Evolutionary conservation across 2,329 filamentous ascomycete genomes (phyloP), one percentile per base, ranked within the genome.

Genomic region (Aspergillus caelatus): DNA sequence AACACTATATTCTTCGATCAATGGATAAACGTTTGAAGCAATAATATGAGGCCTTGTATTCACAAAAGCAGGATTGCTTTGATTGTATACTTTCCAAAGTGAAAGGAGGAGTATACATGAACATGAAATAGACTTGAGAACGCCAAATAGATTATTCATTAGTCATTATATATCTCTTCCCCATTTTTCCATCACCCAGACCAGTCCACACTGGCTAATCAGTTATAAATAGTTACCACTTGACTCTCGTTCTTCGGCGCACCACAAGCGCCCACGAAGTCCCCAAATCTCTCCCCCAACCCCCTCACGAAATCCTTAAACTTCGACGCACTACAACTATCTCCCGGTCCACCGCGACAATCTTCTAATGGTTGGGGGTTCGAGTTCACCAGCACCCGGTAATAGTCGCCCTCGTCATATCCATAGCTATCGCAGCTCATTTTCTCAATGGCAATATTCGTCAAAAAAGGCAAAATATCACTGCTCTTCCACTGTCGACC

Each of bases 381-480:
- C 62, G 80, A 76, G 70, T 86, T 86, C 14, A 85, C 83, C 26
- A 86, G 68, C 0, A 85, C 80, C 19, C 84, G 75, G 69, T 83
- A 82, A 67, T 82, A 86, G 3, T 86, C 83, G 12, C 83, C 83
- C 11, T 84, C 81, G 1, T 81, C 74, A 71, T 81, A 88, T 8
- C 86, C 85, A 63, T 83, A 83, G 68, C 83, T 83, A n/a, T 82
- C 81, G 74, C 89, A 91, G 60, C 87, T 81, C 75, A 91, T 78
- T 58, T 85, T 83, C 80, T 91, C 89, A 46, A 91, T 83, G 0
- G 87, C 89, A 28, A 91, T 80, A 72, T 91, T 90, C 34, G 84
- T 84, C 57, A 91, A 76, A 73, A 91, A 91, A 0, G 89, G 88
- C 34, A 91, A 75, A 43, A 91, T 81, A 64, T 86, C 81, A 3